These are phyloP conservation scores for Gossypium rotundifolium DNA, from an alignment of 345 rosid species.

Conservation along the genomic window DNA sequence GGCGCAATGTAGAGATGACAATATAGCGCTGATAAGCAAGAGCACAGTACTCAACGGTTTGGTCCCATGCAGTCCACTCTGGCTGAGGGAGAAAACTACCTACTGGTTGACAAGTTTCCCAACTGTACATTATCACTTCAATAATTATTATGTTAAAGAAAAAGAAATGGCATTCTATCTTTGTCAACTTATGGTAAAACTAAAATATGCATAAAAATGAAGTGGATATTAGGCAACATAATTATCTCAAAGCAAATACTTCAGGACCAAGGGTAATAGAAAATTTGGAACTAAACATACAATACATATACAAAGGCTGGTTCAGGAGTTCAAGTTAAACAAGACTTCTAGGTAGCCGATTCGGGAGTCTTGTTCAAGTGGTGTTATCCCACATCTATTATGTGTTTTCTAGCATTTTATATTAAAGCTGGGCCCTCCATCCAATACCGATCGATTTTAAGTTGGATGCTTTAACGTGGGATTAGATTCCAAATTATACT, in stretches of 20 bases:
- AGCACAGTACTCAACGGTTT: slow-evolving; percentile 96
- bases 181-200: not conserved
- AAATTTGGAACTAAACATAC: not conserved
- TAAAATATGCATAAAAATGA: not conserved
- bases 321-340: too few relatives aligned
- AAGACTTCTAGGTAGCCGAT: too few relatives aligned
- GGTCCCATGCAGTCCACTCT: slow-evolving; percentile 99
- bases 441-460: too few relatives aligned
- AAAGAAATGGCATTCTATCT: not conserved
- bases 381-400: too few relatives aligned
- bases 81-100: slow-evolving; percentile 98
- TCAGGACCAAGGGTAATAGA: not conserved
- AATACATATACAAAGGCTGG: too few relatives aligned
- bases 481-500: too few relatives aligned
- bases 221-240: not conserved
- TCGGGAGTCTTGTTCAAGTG: too few relatives aligned
- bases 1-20: slow-evolving; percentile 88
- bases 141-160: slow-evolving; percentile 15
- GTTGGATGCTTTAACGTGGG: too few relatives aligned
- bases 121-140: slow-evolving; percentile 46
- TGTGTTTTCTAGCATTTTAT: too few relatives aligned
- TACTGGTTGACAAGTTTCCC: slow-evolving; percentile 96
- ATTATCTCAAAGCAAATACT: not conserved
- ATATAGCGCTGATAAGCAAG: slow-evolving; percentile 87
- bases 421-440: too few relatives aligned